Base-by-base conservation (phyloP, 331 rosid genomes). In the Arachis monticola region DNA sequence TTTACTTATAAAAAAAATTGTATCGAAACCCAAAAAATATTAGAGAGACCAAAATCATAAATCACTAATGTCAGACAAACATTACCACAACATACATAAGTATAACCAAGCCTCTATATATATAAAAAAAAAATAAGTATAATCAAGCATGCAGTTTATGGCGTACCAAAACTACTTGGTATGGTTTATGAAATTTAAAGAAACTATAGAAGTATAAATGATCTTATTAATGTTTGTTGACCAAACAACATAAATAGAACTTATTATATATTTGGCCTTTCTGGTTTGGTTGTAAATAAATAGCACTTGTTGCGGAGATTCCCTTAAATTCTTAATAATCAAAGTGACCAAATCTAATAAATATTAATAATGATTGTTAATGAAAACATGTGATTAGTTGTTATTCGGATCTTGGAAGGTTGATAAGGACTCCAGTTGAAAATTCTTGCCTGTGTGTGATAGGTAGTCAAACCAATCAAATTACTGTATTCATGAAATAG, bases 241-340 rank as follows among this genome's bases (percentile, higher is more conserved):
- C 66, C 41, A 8, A 31, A 32, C 9, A 60, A 13, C 3, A 13
- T 22, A 60, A 17, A 8, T 12, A 3, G 59, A 13, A 51, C 7
- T 53, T 67, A 17, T 17, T 17, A 31, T 67, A 63, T 63, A 58
- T 47, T 74, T 78, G 55, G 64, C 53, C 57, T 56, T 47, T 38
- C 60, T 35, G 46, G 3, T 14, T 32, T 77, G 55, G 66, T 0
- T 44, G 47, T 44, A 5, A 48, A 57, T 31, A 57, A 75, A 69
- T 14, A 67, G 44, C 40, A 32, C 9, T 80, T 41, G 41, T 47
- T 30, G 12, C 58, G 69, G 59, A 69, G 55, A 73, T 69, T 69
- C 13, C 44, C 56, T 64, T n/a, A 50, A 60, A 38, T 38, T 40
- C 65, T 38, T 47, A 80, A 38, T 58, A 10, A 65, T 32, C 50